Percentiles rank a stretch among this genome's conserved stretches.
Evolutionary conservation across 2,329 filamentous ascomycete species (phyloP).

Genomic region (Trichoderma endophyticum): DNA sequence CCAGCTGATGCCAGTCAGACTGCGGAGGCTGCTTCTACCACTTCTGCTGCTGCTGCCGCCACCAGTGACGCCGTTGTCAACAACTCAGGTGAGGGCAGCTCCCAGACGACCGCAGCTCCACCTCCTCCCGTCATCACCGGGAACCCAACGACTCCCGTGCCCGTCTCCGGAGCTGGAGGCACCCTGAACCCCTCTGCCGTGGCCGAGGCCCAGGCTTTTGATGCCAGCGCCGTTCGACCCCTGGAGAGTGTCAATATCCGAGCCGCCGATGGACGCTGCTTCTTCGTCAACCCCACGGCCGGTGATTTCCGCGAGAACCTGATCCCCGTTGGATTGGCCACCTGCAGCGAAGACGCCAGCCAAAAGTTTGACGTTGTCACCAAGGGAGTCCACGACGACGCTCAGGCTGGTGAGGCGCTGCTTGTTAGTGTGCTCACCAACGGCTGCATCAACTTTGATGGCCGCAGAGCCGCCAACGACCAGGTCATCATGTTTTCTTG

Average conservation of each 20-base stretch:
- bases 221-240: constrained; percentile 45
- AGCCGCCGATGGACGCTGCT: constrained; percentile 47
- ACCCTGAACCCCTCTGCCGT: constrained; percentile 47
- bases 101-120: not conserved
- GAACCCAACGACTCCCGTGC: constrained; percentile 42
- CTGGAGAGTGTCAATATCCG: constrained; percentile 46
- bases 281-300: constrained; percentile 50
- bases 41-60: not conserved
- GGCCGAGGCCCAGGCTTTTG: constrained; percentile 46
- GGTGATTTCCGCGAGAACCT: constrained; percentile 55
- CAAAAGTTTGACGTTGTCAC: constrained; percentile 53
- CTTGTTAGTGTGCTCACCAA: constrained; percentile 49
- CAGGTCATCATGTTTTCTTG: constrained; percentile 52
- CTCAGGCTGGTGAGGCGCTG: constrained; percentile 38
- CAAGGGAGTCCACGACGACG: constrained; percentile 48
- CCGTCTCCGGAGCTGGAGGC: constrained; percentile 51
- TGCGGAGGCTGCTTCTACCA: not conserved
- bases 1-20: not conserved
- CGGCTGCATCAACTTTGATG: constrained; percentile 52
- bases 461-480: constrained; percentile 41
- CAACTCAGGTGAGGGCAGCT: not conserved
- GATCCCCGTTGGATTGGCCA: constrained; percentile 46
- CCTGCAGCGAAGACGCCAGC: constrained; percentile 43
- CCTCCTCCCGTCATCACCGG: constrained; percentile 18
- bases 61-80: not conserved